phyloP scores from a whole-genome alignment of 2,329 filamentous ascomycete genomes.

The Pseudogymnoascus sp. region DNA sequence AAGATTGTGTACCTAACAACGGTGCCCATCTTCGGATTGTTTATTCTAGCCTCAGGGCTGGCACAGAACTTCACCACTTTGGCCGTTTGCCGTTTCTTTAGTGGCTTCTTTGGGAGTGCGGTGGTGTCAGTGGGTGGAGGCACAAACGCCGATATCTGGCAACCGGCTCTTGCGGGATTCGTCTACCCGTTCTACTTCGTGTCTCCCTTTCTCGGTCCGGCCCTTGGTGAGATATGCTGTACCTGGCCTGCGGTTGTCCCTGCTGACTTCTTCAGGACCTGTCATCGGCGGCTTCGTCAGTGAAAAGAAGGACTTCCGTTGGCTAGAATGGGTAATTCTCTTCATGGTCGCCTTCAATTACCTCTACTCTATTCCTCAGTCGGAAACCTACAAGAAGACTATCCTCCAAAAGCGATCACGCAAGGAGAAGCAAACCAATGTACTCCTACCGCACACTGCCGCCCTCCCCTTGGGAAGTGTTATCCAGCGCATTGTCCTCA shows the following conservation, averaged over 20 bases:
- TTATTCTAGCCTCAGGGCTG: constrained; percentile 44
- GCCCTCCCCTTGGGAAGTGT: constrained; percentile 11
- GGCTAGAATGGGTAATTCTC: constrained; percentile 15
- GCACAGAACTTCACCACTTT: constrained; percentile 26
- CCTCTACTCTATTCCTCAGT: constrained; percentile 10
- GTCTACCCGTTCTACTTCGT: constrained; percentile 11
- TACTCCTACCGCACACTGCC: not conserved
- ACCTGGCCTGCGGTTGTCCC: not conserved
- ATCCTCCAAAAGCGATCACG: constrained; percentile 9
- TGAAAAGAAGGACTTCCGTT: constrained; percentile 20
- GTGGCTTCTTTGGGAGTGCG: constrained; percentile 21
- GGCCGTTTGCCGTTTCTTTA: constrained; percentile 23
- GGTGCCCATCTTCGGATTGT: constrained; percentile 41
- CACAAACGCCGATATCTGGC: constrained; percentile 17
- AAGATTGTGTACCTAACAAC: constrained; percentile 30
- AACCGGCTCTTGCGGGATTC: constrained; percentile 4
- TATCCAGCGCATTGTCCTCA: constrained; percentile 14
- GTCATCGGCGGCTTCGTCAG: constrained; percentile 20
- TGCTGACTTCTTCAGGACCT: constrained; percentile 27
- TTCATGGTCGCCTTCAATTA: constrained; percentile 11
- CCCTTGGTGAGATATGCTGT: not conserved
- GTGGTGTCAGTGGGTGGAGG: constrained; percentile 15
- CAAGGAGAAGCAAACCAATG: constrained; percentile 3
- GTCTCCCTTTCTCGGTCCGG: constrained; percentile 15
- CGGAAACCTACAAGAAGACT: constrained; percentile 17